These are phyloP conservation scores for Fusarium haematococcum DNA, from an alignment of 2,329 filamentous ascomycete genomes.

Conservation along the genomic window DNA sequence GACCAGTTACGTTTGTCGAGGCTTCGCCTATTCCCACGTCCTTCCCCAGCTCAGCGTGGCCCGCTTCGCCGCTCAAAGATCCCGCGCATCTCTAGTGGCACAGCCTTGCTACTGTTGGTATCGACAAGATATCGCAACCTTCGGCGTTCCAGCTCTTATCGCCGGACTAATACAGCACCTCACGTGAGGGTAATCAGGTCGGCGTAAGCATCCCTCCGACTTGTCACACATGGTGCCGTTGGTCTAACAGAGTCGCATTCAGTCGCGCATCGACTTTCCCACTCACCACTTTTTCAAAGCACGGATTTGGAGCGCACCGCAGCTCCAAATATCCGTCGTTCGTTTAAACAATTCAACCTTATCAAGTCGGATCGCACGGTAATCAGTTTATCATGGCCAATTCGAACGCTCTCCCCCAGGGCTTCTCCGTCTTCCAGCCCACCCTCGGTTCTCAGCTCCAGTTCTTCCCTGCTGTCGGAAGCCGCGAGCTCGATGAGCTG, in stretches of 20 bases:
- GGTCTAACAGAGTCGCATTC: slow-evolving; percentile 21
- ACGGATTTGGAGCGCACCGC: slow-evolving; percentile 17
- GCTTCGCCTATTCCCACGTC: slow-evolving; percentile 24
- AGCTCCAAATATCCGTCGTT: slow-evolving; percentile 6
- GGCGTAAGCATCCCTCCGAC: slow-evolving; percentile 39
- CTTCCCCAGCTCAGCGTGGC: slow-evolving; percentile 17
- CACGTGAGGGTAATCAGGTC: slow-evolving; percentile 39
- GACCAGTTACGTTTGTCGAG: slow-evolving; percentile 28
- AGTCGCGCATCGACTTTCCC: slow-evolving; percentile 11
- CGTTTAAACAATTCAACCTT: slow-evolving; percentile 18
- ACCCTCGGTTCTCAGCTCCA: slow-evolving; percentile 68
- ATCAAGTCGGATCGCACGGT: slow-evolving; percentile 14
- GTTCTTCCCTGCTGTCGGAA: slow-evolving; percentile 74
- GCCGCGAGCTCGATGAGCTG: slow-evolving; percentile 70
- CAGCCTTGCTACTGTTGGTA: slow-evolving; percentile 17
- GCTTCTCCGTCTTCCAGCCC: slow-evolving; percentile 72
- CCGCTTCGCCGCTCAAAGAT: slow-evolving; percentile 22
- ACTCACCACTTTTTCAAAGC: neutral
- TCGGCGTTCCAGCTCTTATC: slow-evolving; percentile 2
- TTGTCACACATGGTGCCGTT: slow-evolving; percentile 2
- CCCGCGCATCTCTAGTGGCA: slow-evolving; percentile 6
- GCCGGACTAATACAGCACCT: slow-evolving; percentile 3
- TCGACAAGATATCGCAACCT: slow-evolving; percentile 7
- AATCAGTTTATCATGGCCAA: slow-evolving; percentile 43
- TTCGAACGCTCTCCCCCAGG: slow-evolving; percentile 51